Percentiles rank a stretch among this genome's conserved stretches.
Conservation (phyloP, 495 filamentous ascomycete genomes). For the Cudoniella acicularis region DNA sequence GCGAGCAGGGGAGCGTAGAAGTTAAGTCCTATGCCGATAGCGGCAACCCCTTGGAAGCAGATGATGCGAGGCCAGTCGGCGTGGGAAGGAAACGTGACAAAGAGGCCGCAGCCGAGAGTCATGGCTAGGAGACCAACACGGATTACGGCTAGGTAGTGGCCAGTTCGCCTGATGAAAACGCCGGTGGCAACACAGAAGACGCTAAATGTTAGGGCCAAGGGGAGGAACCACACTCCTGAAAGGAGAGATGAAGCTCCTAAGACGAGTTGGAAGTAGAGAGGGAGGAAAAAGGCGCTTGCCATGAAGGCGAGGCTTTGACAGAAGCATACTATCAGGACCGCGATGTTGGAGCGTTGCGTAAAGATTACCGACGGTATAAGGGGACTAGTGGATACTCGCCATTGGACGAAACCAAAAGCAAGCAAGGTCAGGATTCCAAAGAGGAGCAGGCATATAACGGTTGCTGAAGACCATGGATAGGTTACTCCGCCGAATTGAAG, state of each 20-base stretch:
- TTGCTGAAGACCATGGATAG: constrained; percentile 67
- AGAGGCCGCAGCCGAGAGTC: constrained; percentile 60
- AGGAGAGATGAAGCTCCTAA: constrained; percentile 66
- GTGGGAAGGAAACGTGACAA: constrained; percentile 49
- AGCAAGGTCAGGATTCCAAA: constrained; percentile 60
- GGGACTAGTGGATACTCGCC: constrained; percentile 62
- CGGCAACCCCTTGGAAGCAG: constrained; percentile 57
- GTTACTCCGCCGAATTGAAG: constrained; percentile 70
- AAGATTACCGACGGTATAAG: constrained; percentile 72
- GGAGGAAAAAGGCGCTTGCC: constrained; percentile 65
- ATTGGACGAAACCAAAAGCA: constrained; percentile 65
- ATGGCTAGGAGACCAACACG: constrained; percentile 50
- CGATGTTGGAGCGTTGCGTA: constrained; percentile 51
- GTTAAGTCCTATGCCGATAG: constrained; percentile 58
- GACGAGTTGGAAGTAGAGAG: constrained; percentile 72
- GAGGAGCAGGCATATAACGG: constrained; percentile 71
- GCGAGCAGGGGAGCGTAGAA: constrained; percentile 76
- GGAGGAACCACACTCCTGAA: constrained; percentile 71
- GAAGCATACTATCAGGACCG: constrained; percentile 51
- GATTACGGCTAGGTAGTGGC: constrained; percentile 47
- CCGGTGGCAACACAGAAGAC: constrained; percentile 57
- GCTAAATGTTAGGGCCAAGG: constrained; percentile 65
- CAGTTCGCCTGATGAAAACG: constrained; percentile 67
- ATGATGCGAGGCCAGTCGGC: constrained; percentile 47
- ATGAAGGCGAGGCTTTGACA: constrained; percentile 70